Conservation (phyloP, 306 rosid species). For the Sesbania bispinosa region DNA sequence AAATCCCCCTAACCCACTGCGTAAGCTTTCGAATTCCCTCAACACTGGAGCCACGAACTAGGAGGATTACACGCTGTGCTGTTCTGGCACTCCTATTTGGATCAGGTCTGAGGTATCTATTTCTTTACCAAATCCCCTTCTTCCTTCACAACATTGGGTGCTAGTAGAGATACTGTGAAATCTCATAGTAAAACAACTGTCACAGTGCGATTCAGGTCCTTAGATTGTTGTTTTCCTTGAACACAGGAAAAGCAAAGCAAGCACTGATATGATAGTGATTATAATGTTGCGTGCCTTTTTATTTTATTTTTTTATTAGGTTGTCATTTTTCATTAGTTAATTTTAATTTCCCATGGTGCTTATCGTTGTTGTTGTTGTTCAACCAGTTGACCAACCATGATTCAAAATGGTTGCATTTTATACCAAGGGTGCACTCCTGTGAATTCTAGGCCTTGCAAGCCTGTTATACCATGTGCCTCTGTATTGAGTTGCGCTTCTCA, state of each 20-base stretch:
- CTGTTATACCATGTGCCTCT: conserved; percentile 13
- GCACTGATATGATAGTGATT: no score
- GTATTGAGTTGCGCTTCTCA: conserved; percentile 33
- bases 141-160: neutral
- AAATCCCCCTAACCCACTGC: neutral
- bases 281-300: neutral
- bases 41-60: neutral
- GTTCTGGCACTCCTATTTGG: neutral
- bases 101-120: neutral
- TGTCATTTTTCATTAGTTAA: neutral
- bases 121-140: neutral
- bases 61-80: neutral
- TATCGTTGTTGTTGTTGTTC: neutral
- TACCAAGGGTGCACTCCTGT: conserved; percentile 45
- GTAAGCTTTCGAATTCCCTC: neutral
- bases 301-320: neutral
- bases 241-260: neutral
- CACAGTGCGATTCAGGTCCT: neutral
- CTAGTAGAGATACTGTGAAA: neutral
- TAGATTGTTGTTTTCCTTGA: neutral
- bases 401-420: conserved; percentile 44
- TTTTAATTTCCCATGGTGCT: neutral
- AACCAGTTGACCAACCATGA: conserved; percentile 51
- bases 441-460: conserved; percentile 31
- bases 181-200: neutral